phyloP scores from a whole-genome alignment of 208 protist genomes.

The Angomonas desouzai region DNA sequence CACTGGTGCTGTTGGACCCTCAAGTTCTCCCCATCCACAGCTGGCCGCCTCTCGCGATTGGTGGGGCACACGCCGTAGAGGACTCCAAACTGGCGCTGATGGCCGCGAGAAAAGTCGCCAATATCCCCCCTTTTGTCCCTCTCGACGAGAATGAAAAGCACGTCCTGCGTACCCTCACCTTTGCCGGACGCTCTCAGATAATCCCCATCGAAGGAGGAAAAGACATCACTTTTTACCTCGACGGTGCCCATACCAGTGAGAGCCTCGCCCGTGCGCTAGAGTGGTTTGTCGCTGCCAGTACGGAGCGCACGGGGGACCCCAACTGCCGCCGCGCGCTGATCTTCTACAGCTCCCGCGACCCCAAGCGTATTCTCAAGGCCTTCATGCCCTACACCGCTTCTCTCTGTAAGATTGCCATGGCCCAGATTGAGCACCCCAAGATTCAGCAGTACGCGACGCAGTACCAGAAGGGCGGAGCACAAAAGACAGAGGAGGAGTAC shows the following conservation, averaged over 20 bases:
- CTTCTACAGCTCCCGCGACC: slow-evolving; percentile 76
- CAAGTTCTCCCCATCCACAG: slow-evolving; percentile 53
- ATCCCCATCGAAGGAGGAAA: slow-evolving; percentile 30
- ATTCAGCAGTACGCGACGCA: slow-evolving; percentile 7
- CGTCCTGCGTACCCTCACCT: slow-evolving; percentile 61
- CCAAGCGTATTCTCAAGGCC: slow-evolving; percentile 52
- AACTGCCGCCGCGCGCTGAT: slow-evolving; percentile 58
- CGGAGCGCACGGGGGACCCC: neutral
- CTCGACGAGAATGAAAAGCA: slow-evolving; percentile 55
- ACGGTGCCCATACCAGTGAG: slow-evolving; percentile 88
- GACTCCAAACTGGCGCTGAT: slow-evolving; percentile 82
- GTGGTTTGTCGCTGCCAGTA: slow-evolving; percentile 83
- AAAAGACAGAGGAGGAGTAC: slow-evolving; percentile 16
- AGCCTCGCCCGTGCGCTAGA: slow-evolving; percentile 55
- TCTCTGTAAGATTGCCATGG: slow-evolving; percentile 72
- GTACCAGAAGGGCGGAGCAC: neutral
- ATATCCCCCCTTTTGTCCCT: slow-evolving; percentile 46
- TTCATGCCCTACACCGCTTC: slow-evolving; percentile 63
- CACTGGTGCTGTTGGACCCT: slow-evolving; percentile 58
- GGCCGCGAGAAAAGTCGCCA: slow-evolving; percentile 55
- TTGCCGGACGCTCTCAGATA: slow-evolving; percentile 77
- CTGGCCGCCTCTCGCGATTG: slow-evolving; percentile 75
- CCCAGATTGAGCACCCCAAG: slow-evolving; percentile 44
- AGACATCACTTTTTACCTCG: slow-evolving; percentile 66
- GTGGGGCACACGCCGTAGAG: slow-evolving; percentile 68